Evolutionary conservation across 2,329 filamentous ascomycete genomes (phyloP).

Genomic region (Xylaria sp.): DNA sequence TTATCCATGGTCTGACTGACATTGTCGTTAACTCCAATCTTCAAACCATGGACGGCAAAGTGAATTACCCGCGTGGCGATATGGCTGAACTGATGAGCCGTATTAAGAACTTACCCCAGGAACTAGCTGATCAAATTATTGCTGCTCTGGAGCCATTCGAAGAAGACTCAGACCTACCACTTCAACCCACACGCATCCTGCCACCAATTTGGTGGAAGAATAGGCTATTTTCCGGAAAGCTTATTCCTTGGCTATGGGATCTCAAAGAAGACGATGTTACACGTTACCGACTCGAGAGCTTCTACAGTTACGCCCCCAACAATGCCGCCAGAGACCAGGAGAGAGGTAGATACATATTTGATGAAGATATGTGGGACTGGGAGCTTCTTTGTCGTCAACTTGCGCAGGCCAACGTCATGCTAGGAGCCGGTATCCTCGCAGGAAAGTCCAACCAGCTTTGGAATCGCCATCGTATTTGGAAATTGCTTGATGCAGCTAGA

Average conservation of each 20-base stretch:
- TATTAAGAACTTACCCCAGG: conserved; percentile 23
- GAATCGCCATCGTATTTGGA: conserved; percentile 45
- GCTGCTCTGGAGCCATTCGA: conserved; percentile 37
- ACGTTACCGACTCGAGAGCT: not conserved
- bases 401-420: conserved; percentile 32
- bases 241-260: conserved; percentile 44
- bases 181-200: conserved; percentile 36
- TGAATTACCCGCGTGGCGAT: not conserved
- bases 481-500: conserved; percentile 34
- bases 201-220: conserved; percentile 37
- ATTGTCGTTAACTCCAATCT: conserved; percentile 20
- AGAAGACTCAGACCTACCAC: not conserved
- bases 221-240: conserved; percentile 29
- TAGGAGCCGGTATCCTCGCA: conserved; percentile 16
- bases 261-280: conserved; percentile 9
- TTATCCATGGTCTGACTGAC: conserved; percentile 7
- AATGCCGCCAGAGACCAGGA: not conserved
- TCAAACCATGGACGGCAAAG: conserved; percentile 24
- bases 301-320: not conserved
- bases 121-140: conserved; percentile 29
- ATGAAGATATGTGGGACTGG: conserved; percentile 41
- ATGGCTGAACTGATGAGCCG: not conserved
- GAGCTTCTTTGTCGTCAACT: conserved; percentile 42
- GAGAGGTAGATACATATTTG: conserved; percentile 2
- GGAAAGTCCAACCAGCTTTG: conserved; percentile 7